Evolutionary conservation across 257 asterid genomes (phyloP), one percentile per base, ranked within the genome.

Genomic region (Echites panduratus): DNA sequence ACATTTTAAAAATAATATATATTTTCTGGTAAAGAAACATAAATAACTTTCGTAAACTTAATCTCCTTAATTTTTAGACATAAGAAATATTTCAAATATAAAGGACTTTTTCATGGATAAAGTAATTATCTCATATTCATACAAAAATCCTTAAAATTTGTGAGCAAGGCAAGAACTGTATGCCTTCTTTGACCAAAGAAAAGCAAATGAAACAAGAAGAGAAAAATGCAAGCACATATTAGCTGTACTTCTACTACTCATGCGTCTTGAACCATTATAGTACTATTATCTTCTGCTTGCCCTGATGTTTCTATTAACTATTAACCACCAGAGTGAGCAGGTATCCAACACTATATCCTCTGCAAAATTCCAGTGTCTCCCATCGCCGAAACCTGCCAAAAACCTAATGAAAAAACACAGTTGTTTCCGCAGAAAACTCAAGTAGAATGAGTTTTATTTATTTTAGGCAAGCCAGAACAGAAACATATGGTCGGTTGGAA

Each of bases 401-500:
- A 1, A 16, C 19, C 13, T 29, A 2, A 16, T 26, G 58, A 47
- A 47, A 41, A 48, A 17, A 16, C 10, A 48, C 9, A 44, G 41
- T 45, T 32, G 38, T 32, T 32, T 32, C 38, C 3, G 2, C 40
- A 5, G n/a, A 2, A 49, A 69, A 29, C 16, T 49, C 26, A 52
- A 16, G 29, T 44, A 35, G 44, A 12, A 11, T 73, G 63, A 24
- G 0, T 49, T 49, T 49, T 4, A 2, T 47, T 13, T 47, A 9
- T 47, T 47, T 47, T 47, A 9, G 10, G 16, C 0, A 16, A 10
- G 48, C 9, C 6, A 14, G 56, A 50, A 20, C 52, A 64, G 26
- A 47, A 48, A 73, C 71, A 63, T 48, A 32, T 73, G 77, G 77
- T 49, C 64, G 64, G 71, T 63, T 32, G 32, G 41, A 63, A 73